Percentiles rank a stretch among this genome's conserved stretches.
These are phyloP conservation scores for Cylindrotheca closterium DNA, from an alignment of 108 stramenopile genomes.

Conservation along the genomic window DNA sequence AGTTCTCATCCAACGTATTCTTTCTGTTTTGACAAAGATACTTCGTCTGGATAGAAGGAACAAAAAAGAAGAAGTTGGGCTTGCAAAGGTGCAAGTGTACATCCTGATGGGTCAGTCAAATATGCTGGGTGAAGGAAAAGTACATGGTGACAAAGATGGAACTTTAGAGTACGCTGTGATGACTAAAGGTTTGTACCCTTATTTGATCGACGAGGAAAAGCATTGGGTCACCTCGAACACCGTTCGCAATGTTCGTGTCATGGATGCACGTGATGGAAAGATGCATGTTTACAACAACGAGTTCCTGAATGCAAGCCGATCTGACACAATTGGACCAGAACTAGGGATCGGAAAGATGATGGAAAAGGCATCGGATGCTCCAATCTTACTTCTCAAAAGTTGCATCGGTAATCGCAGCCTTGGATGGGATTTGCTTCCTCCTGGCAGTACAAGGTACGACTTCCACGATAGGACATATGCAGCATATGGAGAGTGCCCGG, in stretches of 20 bases:
- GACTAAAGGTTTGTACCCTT: conserved; percentile 17
- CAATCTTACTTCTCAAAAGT: conserved; percentile 38
- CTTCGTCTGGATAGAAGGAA: too few species aligned
- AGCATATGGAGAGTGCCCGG: conserved; percentile 27
- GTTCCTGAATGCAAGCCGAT: conserved; percentile 9
- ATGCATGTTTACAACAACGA: conserved; percentile 23
- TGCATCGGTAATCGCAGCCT: conserved; percentile 33
- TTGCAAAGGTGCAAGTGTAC: conserved; percentile 39
- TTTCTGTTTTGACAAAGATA: too few species aligned
- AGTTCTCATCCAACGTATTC: too few species aligned
- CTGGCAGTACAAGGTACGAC: conserved; percentile 26
- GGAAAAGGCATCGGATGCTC: conserved; percentile 30
- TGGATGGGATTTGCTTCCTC: conserved; percentile 44
- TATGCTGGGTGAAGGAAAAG: conserved; percentile 38
- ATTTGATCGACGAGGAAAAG: conserved; percentile 16
- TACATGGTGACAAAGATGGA: conserved; percentile 18
- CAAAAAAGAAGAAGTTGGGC: too few species aligned
- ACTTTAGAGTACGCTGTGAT: conserved; percentile 29
- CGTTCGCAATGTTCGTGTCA: conserved; percentile 20
- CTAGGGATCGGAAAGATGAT: conserved; percentile 40
- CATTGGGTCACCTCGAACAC: conserved; percentile 11
- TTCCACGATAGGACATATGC: conserved; percentile 26
- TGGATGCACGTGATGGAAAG: conserved; percentile 13
- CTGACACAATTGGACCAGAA: conserved; percentile 35
- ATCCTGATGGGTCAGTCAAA: conserved; percentile 44